Conservation (phyloP, 805 yeast genomes). For the Barnettozyma sp. region DNA sequence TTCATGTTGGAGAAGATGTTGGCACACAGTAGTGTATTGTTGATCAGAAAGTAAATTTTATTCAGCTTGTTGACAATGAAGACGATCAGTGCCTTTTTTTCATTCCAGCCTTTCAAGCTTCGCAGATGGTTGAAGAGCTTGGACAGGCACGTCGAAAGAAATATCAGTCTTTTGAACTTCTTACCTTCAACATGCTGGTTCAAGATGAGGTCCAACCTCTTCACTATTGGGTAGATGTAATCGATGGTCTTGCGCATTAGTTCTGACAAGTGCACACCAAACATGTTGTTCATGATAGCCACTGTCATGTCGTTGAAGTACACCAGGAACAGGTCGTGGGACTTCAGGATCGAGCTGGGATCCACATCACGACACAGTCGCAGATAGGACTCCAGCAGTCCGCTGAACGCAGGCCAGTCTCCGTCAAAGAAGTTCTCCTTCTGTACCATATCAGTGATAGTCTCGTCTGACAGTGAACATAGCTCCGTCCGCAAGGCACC, state of each 20-base stretch:
- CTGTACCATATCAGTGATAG: conserved; percentile 21
- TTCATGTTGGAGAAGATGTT: conserved; percentile 57
- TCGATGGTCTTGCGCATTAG: conserved; percentile 33
- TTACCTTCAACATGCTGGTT: conserved; percentile 37
- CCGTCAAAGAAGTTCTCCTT: conserved; percentile 26
- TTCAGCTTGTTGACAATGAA: conserved; percentile 45
- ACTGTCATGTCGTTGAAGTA: conserved; percentile 41
- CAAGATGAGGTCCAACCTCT: conserved; percentile 34
- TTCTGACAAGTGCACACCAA: conserved; percentile 32
- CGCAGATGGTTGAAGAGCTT: conserved; percentile 24
- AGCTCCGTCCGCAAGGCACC: conserved; percentile 19
- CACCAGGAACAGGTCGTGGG: conserved; percentile 46
- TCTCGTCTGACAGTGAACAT: conserved; percentile 10
- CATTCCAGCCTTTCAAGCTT: conserved; percentile 27
- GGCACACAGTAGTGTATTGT: conserved; percentile 51
- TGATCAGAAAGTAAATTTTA: conserved; percentile 43
- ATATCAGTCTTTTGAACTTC: conserved; percentile 33
- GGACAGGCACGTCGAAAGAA: conserved; percentile 22
- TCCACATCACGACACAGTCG: conserved; percentile 41
- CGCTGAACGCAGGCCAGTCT: conserved; percentile 39
- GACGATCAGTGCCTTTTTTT: conserved; percentile 41
- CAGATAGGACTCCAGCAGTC: conserved; percentile 37
- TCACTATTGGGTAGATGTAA: conserved; percentile 39
- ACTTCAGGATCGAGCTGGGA: conserved; percentile 47
- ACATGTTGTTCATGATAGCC: conserved; percentile 39